phyloP scores from a whole-genome alignment of 2,329 filamentous ascomycete genomes.

The Cladosporium cucumerinum region DNA sequence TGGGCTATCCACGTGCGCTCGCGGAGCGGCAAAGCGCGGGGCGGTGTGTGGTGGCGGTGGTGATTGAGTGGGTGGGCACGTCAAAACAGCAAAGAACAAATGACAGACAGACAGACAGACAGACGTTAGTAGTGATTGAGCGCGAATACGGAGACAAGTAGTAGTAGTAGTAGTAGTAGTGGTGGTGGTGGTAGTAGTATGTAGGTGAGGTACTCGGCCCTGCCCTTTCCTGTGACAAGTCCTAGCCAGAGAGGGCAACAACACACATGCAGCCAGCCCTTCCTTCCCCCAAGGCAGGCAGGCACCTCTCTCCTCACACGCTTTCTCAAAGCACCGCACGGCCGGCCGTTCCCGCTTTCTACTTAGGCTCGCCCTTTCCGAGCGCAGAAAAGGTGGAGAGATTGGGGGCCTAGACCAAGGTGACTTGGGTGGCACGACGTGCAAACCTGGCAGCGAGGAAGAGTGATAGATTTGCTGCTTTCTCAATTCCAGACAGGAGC shows the following conservation, averaged over 20 bases:
- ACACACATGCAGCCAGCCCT: neutral
- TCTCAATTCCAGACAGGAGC: too few relatives aligned
- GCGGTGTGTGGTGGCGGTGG: neutral
- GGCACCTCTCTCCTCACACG: neutral
- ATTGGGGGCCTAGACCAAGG: neutral
- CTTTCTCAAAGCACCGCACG: neutral
- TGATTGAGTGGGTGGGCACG: neutral
- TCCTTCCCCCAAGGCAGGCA: neutral
- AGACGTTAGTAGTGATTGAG: too few relatives aligned
- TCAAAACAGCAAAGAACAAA: neutral
- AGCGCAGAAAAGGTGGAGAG: neutral
- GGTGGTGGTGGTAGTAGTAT: too few relatives aligned
- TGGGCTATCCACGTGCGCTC: conserved; percentile 3
- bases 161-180: too few relatives aligned
- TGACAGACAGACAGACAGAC: neutral
- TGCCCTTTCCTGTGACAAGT: neutral
- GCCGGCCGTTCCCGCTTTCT: neutral
- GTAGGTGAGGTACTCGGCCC: neutral
- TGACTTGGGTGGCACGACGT: neutral
- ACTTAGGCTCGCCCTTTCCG: neutral
- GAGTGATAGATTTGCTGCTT: neutral
- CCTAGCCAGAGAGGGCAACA: neutral
- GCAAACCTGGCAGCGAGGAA: neutral
- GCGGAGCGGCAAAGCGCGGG: neutral
- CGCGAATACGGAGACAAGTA: neutral